Evolutionary conservation across 129 eudicot genomes (phyloP).

Genomic region (Erigeron canadensis): DNA sequence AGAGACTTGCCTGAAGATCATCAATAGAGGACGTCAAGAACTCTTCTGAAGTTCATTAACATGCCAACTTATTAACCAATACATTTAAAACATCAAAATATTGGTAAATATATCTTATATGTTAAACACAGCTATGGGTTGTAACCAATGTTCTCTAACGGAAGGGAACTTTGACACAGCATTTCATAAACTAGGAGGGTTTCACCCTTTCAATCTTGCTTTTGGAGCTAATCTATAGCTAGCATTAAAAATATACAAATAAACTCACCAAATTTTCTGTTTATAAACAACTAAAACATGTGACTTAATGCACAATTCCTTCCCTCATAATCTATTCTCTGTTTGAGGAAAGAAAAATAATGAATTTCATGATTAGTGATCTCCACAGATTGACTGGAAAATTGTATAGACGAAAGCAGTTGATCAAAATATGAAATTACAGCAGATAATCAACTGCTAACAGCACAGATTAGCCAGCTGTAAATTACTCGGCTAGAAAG

Average conservation of each 20-base stretch:
- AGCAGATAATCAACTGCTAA: background rate
- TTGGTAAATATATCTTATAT: no score
- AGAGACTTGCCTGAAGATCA: constrained; percentile 56
- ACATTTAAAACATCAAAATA: background rate
- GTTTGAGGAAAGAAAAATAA: constrained; percentile 5
- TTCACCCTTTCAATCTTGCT: background rate
- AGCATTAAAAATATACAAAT: background rate
- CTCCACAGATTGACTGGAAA: background rate
- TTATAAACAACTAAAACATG: no score
- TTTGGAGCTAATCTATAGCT: background rate
- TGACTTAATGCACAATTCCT: background rate
- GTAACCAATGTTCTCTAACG: no score
- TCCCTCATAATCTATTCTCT: background rate
- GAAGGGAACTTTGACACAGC: no score
- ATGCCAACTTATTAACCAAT: constrained; percentile 1
- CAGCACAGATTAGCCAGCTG: background rate
- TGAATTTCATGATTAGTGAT: background rate
- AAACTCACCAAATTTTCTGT: no score
- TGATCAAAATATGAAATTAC: background rate
- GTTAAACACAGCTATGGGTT: no score
- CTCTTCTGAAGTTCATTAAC: background rate
- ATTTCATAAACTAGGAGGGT: background rate
- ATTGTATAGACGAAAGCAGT: background rate
- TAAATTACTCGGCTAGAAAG: constrained; percentile 7
- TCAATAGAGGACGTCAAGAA: constrained; percentile 21